phyloP scores from a whole-genome alignment of 306 rosid species.

The Medicago ruthenica region DNA sequence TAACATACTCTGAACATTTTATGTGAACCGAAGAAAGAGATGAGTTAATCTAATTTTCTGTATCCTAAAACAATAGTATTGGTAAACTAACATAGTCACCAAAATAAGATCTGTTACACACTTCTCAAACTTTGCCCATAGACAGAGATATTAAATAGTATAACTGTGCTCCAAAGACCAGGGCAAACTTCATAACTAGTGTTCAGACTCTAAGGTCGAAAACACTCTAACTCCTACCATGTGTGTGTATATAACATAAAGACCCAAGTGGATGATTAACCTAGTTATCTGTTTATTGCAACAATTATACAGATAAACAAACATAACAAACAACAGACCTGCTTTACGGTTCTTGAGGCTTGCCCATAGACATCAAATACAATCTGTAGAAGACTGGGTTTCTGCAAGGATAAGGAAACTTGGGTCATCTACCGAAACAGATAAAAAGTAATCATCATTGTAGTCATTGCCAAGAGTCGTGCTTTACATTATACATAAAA shows the following conservation, averaged over 20 bases:
- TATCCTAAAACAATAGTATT: constrained; percentile 2
- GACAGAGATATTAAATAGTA: neutral
- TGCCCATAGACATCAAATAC: constrained; percentile 74
- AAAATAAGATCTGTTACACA: neutral
- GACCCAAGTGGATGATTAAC: constrained; percentile 19
- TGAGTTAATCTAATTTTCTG: neutral
- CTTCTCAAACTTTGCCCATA: neutral
- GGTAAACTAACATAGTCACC: neutral
- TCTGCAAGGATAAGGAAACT: constrained; percentile 61
- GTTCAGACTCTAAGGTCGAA: constrained; percentile 6
- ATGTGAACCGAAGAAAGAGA: neutral
- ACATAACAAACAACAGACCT: constrained; percentile 59
- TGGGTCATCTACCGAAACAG: constrained; percentile 32
- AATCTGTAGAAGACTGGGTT: constrained; percentile 84
- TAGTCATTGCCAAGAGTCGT: constrained; percentile 29
- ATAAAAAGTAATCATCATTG: constrained; percentile 18
- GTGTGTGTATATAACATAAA: neutral
- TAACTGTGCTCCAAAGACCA: constrained; percentile 16
- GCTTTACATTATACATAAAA: constrained; percentile 29
- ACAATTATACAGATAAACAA: constrained; percentile 16
- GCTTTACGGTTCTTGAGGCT: constrained; percentile 77
- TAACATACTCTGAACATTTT: neutral
- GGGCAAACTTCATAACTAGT: constrained; percentile 12
- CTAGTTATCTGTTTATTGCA: constrained; percentile 15
- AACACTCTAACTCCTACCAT: constrained; percentile 1